These are phyloP conservation scores for Colletotrichum brevisporum DNA, from an alignment of 2,329 filamentous ascomycete species.

Conservation along the genomic window DNA sequence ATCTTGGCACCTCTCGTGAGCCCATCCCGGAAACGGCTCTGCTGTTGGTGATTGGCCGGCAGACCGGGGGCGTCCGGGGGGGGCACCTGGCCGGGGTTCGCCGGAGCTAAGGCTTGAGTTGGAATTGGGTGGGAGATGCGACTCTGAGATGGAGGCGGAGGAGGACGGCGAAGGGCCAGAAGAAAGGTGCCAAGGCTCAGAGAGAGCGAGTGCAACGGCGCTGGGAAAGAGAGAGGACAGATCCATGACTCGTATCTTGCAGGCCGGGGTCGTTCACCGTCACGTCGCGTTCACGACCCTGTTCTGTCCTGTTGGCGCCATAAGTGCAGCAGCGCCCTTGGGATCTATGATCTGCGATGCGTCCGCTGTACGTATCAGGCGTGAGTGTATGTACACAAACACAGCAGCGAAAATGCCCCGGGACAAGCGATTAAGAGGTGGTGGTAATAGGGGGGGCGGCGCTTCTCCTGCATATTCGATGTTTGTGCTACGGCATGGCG, in stretches of 20 bases:
- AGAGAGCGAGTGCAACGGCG: not conserved
- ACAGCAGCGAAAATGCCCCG: not conserved
- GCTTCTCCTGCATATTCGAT: not conserved
- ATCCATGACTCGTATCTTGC: slow-evolving; percentile 31
- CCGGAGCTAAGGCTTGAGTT: slow-evolving; percentile 9
- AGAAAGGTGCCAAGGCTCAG: not conserved
- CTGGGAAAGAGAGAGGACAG: slow-evolving; percentile 12
- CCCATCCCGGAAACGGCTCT: slow-evolving; percentile 3
- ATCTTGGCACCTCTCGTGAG: slow-evolving; percentile 26
- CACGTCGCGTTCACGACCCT: not conserved
- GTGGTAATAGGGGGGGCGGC: too few relatives aligned
- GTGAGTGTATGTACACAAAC: slow-evolving; percentile 3
- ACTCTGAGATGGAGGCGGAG: slow-evolving; percentile 5
- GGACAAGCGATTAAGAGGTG: too few relatives aligned
- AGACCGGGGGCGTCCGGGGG: slow-evolving; percentile 23
- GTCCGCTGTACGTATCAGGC: not conserved
- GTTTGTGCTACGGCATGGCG: slow-evolving; percentile 8
- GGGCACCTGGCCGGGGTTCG: slow-evolving; percentile 1
- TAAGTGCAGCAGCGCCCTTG: too few relatives aligned
- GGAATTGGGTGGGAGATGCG: not conserved
- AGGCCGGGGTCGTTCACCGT: not conserved
- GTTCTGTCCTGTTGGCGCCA: too few relatives aligned
- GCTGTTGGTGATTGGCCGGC: slow-evolving; percentile 24
- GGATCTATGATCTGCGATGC: too few relatives aligned
- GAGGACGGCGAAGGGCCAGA: not conserved